phyloP scores from a whole-genome alignment of 768 basidiomycete genomes.

The Boletus rubroflammeus region DNA sequence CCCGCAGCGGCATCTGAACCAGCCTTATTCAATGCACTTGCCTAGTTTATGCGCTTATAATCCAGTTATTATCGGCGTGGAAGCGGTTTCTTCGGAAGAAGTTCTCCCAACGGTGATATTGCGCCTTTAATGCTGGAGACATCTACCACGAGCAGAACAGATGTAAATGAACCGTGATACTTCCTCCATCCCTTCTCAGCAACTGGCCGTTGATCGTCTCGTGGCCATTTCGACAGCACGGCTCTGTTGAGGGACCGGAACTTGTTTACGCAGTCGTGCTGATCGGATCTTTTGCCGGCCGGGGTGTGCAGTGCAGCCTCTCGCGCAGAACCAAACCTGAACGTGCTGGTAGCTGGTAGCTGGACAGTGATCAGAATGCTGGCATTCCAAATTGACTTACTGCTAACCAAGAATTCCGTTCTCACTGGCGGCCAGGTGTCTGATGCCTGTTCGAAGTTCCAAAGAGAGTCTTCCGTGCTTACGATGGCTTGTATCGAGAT shows the following conservation, averaged over 20 bases:
- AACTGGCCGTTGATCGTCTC: background rate
- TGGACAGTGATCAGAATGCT: background rate
- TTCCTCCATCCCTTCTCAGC: background rate
- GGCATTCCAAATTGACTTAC: conserved; percentile 8
- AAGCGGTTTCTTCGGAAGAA: background rate
- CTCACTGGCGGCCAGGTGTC: background rate
- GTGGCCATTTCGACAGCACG: background rate
- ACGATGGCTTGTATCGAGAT: background rate
- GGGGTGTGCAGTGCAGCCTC: too few species aligned
- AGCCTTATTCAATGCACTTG: too few species aligned
- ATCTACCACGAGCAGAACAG: background rate
- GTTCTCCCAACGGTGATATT: background rate
- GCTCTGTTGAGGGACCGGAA: background rate
- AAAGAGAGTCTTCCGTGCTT: conserved; percentile 1
- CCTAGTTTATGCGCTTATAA: conserved; percentile 2
- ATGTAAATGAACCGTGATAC: background rate
- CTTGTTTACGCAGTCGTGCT: conserved; percentile 3
- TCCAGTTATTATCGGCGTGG: background rate
- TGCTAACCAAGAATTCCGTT: conserved; percentile 2
- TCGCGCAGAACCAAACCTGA: background rate
- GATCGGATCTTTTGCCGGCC: conserved; percentile 3
- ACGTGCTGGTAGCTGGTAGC: background rate
- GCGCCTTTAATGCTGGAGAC: background rate
- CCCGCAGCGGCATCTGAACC: too few species aligned
- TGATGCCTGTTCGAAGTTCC: background rate